Conservation (phyloP, 2,329 filamentous ascomycete genomes). For the Keithomyces neogunnii region DNA sequence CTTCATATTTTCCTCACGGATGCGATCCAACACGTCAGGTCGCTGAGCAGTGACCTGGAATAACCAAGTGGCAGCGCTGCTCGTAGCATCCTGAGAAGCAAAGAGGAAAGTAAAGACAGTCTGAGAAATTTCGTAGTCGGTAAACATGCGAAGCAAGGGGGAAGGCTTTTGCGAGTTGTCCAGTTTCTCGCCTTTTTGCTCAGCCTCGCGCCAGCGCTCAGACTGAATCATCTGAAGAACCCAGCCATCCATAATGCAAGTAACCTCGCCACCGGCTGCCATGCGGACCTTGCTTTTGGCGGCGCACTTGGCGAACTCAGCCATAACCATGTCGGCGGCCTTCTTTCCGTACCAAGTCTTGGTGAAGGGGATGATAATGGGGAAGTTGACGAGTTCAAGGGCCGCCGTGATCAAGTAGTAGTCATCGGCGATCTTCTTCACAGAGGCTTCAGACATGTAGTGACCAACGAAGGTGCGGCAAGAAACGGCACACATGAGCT, state of each 20-base stretch:
- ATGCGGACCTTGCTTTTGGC: conserved; percentile 91
- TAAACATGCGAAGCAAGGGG: conserved; percentile 76
- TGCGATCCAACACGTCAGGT: conserved; percentile 81
- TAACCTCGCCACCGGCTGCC: conserved; percentile 75
- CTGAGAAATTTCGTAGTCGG: conserved; percentile 84
- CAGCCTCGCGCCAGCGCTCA: conserved; percentile 68
- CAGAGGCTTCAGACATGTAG: conserved; percentile 82
- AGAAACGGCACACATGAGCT: conserved; percentile 89
- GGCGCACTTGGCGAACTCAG: conserved; percentile 83
- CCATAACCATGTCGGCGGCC: conserved; percentile 83
- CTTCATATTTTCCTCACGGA: conserved; percentile 82
- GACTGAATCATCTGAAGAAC: conserved; percentile 81
- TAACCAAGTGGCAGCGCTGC: conserved; percentile 86
- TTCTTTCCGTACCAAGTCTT: conserved; percentile 98
- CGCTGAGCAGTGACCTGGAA: conserved; percentile 92
- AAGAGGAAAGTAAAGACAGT: conserved; percentile 96
- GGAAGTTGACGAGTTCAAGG: conserved; percentile 96
- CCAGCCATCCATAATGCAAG: conserved; percentile 96
- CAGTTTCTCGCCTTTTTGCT: conserved; percentile 61
- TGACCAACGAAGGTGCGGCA: conserved; percentile 96
- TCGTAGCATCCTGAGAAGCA: conserved; percentile 94
- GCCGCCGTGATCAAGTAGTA: conserved; percentile 96
- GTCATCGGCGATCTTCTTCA: conserved; percentile 92
- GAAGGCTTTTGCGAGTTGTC: conserved; percentile 71
- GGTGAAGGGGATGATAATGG: conserved; percentile 89